Conservation (phyloP, 345 rosid species). For the Eucalyptus sp. region DNA sequence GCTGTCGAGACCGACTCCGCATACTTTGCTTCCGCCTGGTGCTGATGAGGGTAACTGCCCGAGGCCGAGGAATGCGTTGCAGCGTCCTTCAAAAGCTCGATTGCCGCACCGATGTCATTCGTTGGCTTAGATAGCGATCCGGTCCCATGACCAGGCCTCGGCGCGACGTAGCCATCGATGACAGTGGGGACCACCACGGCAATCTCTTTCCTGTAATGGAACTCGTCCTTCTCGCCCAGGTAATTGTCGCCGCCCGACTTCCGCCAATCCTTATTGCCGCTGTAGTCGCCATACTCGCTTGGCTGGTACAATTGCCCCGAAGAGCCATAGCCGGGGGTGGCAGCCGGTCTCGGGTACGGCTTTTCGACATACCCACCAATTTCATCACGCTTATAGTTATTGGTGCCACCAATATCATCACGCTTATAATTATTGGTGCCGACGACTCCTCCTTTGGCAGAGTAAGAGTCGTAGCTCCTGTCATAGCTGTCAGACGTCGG, state of each 20-base stretch:
- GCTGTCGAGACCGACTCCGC: not conserved
- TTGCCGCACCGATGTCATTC: not conserved
- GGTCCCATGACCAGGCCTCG: not conserved
- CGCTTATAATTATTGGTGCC: not conserved
- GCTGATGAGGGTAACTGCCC: not conserved
- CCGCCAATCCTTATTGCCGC: not conserved
- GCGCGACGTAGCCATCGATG: not conserved
- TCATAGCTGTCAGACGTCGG: not conserved
- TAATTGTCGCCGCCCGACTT: not conserved
- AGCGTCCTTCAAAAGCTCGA: not conserved
- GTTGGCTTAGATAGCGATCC: not conserved
- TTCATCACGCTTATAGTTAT: not conserved
- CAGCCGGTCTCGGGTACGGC: not conserved
- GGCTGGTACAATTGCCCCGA: not conserved
- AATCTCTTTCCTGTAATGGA: not conserved
- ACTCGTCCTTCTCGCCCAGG: not conserved
- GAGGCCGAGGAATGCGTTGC: not conserved
- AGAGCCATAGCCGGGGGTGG: not conserved
- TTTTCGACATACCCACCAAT: not conserved
- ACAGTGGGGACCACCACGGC: not conserved
- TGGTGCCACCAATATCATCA: not conserved
- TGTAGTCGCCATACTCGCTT: not conserved
- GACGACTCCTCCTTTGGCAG: not conserved
- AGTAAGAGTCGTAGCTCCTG: not conserved
- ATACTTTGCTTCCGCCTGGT: not conserved